Evolutionary conservation across 176 grass and related monocot species (phyloP), one percentile per base, ranked within the genome.

Genomic region (barley (Hordeum vulgare)): DNA sequence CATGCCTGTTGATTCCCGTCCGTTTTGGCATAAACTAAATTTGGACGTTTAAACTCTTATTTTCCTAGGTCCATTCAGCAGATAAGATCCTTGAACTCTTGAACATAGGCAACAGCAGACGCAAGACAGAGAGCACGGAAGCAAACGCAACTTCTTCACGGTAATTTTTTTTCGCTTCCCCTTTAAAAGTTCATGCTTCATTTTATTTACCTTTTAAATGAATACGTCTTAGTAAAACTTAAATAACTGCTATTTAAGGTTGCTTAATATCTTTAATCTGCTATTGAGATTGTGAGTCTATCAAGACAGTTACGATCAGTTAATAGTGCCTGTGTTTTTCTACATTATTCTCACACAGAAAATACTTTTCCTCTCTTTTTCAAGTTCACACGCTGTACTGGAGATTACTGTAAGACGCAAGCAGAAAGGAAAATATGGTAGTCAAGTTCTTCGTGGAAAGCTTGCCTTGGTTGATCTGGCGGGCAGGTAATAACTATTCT

Each of bases 391-490:
- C 62, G 97, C 97, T 84, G 93, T 96, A 64, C 88, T 99, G 60
- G 97, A 99, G 84, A 99, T 99, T 80, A 90, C 88, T 61, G 97
- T 99, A 63, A 99, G 94, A 82, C 81, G 93, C 73, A 96, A 96
- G 77, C 97, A 99, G 80, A 99, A 92, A 86, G 83, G 83, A 42
- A 87, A 96, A 81, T 96, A 94, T 89, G 91, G 91, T 56, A 92
- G 79, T 79, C 97, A 94, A 83, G 78, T 99, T 92, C 89, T 99
- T 51, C 80, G 93, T 87, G 97, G 97, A 92, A 99, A 94, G 73
- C 97, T 99, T 87, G 97, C 97, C 36, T 94, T 99, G 87, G 97
- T 99, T 86, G 97, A 99, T 89, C 97, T 99, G 57, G 97, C 97
- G 34, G 97, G 97, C 83, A 99, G 97, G 88, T 90, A 78, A 66